These are phyloP conservation scores for Brettanomyces anomalus DNA, from an alignment of 805 yeast genomes.

Conservation along the genomic window DNA sequence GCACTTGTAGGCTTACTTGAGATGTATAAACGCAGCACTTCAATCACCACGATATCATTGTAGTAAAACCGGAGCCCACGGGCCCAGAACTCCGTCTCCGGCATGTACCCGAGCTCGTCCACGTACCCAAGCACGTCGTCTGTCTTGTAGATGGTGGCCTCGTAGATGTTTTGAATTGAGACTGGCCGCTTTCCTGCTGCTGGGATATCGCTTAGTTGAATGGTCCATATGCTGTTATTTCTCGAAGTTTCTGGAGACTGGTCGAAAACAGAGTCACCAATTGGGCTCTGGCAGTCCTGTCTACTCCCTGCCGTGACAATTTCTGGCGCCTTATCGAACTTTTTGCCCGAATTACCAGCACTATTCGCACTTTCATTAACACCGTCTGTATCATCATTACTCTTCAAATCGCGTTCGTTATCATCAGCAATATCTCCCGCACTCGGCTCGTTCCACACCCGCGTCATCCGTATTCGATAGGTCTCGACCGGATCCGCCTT, in stretches of 20 bases:
- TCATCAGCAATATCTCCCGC: no score
- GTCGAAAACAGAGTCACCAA: conserved; percentile 12
- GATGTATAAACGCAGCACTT: conserved; percentile 37
- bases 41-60: conserved; percentile 47
- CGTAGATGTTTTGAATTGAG: conserved; percentile 59
- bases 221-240: conserved; percentile 41
- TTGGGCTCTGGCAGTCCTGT: no score
- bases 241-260: conserved; percentile 7
- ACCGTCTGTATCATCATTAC: no score
- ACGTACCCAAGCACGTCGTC: conserved; percentile 38
- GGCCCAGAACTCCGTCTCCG: conserved; percentile 51
- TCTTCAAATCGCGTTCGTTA: no score
- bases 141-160: conserved; percentile 43
- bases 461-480: conserved; percentile 39
- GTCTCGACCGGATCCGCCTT: conserved; percentile 51
- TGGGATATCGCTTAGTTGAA: conserved; percentile 65
- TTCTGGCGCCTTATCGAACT: no score
- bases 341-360: no score
- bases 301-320: neutral
- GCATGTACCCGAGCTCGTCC: conserved; percentile 62
- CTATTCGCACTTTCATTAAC: no score
- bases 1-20: neutral
- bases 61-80: conserved; percentile 56
- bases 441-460: conserved; percentile 33
- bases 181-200: conserved; percentile 62